A percentile compares a stretch with the other conserved stretches of the same genome.
phyloP scores from a whole-genome alignment of 129 eudicot genomes.

The Flaveria trinervia region DNA sequence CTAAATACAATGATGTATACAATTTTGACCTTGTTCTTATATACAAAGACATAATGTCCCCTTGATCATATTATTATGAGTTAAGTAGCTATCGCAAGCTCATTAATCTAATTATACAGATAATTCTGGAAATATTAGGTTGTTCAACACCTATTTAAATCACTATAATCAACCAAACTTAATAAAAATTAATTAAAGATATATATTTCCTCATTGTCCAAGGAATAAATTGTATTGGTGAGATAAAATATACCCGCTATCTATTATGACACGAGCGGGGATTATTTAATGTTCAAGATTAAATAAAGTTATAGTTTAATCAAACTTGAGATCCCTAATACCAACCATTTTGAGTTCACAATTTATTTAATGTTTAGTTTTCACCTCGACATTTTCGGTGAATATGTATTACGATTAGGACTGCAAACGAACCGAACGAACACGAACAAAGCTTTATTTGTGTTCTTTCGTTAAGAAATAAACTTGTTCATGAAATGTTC shows the following conservation, averaged over 20 bases:
- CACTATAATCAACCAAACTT: neutral
- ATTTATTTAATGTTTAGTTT: too few relatives aligned
- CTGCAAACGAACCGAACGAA: too few relatives aligned
- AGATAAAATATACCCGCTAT: neutral
- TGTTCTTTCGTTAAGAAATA: too few relatives aligned
- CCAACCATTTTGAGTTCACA: neutral
- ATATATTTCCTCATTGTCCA: neutral
- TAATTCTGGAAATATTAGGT: neutral
- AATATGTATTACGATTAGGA: too few relatives aligned
- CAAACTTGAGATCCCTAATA: neutral
- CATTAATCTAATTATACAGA: neutral
- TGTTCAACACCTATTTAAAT: too few relatives aligned
- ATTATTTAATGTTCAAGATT: neutral
- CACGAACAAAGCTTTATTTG: too few relatives aligned
- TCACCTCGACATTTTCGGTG: neutral
- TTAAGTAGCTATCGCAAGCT: neutral
- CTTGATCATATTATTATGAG: neutral
- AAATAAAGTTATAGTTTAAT: neutral
- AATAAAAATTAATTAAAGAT: too few relatives aligned
- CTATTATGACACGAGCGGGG: neutral
- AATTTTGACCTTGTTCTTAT: neutral
- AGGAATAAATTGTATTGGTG: neutral
- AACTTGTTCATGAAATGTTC: too few relatives aligned
- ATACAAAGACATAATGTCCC: neutral
- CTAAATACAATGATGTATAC: too few relatives aligned